A percentile compares a stretch with the other conserved stretches of the same genome.
Conservation (phyloP, 225 moss, liverwort and hornwort species). For the Physcomitrium patens region DNA sequence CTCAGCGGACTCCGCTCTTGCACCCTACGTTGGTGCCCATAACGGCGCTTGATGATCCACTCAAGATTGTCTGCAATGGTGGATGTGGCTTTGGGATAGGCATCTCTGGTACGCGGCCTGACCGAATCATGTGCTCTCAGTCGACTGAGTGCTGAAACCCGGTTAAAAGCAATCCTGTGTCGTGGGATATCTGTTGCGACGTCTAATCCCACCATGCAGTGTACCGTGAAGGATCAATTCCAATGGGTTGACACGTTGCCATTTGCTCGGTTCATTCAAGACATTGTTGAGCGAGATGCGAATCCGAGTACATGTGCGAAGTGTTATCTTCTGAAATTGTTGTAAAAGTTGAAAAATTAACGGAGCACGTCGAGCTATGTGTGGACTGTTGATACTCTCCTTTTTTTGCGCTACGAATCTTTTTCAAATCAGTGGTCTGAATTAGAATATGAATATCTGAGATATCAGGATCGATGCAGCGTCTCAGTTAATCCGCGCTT, state of each 20-base stretch:
- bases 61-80: constrained; percentile 69
- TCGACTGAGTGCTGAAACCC: constrained; percentile 23
- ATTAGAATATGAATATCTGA: neutral
- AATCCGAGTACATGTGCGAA: constrained; percentile 10
- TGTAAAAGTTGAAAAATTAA: neutral
- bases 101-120: constrained; percentile 68
- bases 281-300: neutral
- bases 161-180: neutral
- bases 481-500: neutral
- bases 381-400: constrained; percentile 3
- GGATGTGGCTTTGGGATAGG: constrained; percentile 88
- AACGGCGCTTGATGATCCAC: constrained; percentile 43
- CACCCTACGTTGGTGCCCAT: constrained; percentile 52
- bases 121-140: constrained; percentile 25
- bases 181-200: neutral
- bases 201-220: constrained; percentile 13
- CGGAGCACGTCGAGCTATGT: neutral
- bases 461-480: neutral
- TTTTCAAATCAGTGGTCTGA: neutral
- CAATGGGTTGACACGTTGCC: constrained; percentile 6
- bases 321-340: neutral
- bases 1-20: constrained; percentile 56
- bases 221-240: constrained; percentile 8
- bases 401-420: neutral
- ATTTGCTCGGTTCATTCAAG: constrained; percentile 1